phyloP scores from a whole-genome alignment of 352 stramenopile genomes.

The Pythium diclinum region DNA sequence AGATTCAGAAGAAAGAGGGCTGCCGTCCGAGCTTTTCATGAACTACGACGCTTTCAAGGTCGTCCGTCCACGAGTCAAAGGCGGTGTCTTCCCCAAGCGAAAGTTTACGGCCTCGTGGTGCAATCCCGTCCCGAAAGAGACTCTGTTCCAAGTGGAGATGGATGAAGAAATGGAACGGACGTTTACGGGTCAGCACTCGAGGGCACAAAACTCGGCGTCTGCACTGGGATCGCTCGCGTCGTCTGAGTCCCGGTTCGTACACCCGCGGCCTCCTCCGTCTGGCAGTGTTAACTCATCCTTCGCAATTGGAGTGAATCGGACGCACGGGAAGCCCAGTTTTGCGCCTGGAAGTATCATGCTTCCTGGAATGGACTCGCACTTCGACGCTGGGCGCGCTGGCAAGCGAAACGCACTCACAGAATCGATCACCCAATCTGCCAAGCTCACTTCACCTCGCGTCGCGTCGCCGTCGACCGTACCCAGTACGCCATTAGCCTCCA shows the following conservation, averaged over 20 bases:
- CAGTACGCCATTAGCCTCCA: not conserved
- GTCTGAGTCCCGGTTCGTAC: not conserved
- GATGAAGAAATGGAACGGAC: slow-evolving; percentile 28
- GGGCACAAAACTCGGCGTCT: not conserved
- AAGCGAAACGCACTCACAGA: slow-evolving; percentile 1
- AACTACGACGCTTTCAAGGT: slow-evolving; percentile 65
- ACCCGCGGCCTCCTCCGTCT: not conserved
- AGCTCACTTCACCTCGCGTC: slow-evolving; percentile 12
- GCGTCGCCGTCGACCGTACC: not conserved
- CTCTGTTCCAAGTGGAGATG: slow-evolving; percentile 15
- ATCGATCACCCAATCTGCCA: not conserved
- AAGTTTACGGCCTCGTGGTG: slow-evolving; percentile 74
- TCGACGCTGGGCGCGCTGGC: not conserved
- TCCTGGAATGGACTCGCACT: not conserved
- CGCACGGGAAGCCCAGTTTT: slow-evolving; percentile 10
- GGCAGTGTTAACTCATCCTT: not conserved
- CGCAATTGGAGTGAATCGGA: not conserved
- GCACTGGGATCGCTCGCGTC: slow-evolving; percentile 12
- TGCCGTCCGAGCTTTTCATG: slow-evolving; percentile 63
- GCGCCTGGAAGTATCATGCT: not conserved
- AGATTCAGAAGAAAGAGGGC: slow-evolving; percentile 26
- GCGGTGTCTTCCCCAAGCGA: slow-evolving; percentile 51
- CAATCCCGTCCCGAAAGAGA: slow-evolving; percentile 48
- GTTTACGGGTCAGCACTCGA: slow-evolving; percentile 16
- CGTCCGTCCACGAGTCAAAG: slow-evolving; percentile 45